Base-by-base conservation (phyloP, 2,329 filamentous ascomycete genomes). In the Penicillium sp. region DNA sequence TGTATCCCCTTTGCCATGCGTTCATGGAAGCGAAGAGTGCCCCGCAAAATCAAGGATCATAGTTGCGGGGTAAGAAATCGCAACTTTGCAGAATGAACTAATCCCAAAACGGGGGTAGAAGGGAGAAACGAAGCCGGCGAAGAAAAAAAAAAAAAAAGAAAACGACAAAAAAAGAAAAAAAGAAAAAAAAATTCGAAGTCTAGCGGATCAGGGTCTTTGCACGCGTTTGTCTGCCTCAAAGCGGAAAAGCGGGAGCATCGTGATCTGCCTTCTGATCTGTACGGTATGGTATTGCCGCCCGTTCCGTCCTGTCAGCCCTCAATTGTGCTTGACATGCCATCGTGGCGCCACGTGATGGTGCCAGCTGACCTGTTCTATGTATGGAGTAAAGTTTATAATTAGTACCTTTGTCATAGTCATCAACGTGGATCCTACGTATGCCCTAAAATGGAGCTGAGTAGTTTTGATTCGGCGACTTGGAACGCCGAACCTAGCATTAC, bases 331-430 rank as follows among this genome's bases (percentile, higher is more conserved):
- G 14, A 26, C 6, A 18, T 29, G 43, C 25, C 23, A 29, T 25
- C 52, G 59, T 66, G 57, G 62, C 61, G 61, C 67, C 68, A 70
- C 68, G 68, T 70, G 67, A 69, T 67, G 61, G 54, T 45, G 56
- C 55, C 64, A 67, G 62, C 61, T 53, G 49, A 53, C 27, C 23
- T 53, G 48, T n/a, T 7, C 27, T 29, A 14, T 40, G 9, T 40
- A 15, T 37, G 18, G 18, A 9, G n/a, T 41, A 20, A 41, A 41
- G 7, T 42, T 20, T 37, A 22, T 25, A 27, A 52, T 37, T 37
- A 37, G 33, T n/a, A 35, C 14, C 15, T 40, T 22, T 22, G 15
- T 27, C 4, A 15, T 22, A 37, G 33, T 40, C 9, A 18, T 40
- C 37, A 22, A 20, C 37, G 37, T 40, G 37, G 37, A 22, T 18